Conservation (phyloP, 108 stramenopile species). For the Cyclotella distinguenda region DNA sequence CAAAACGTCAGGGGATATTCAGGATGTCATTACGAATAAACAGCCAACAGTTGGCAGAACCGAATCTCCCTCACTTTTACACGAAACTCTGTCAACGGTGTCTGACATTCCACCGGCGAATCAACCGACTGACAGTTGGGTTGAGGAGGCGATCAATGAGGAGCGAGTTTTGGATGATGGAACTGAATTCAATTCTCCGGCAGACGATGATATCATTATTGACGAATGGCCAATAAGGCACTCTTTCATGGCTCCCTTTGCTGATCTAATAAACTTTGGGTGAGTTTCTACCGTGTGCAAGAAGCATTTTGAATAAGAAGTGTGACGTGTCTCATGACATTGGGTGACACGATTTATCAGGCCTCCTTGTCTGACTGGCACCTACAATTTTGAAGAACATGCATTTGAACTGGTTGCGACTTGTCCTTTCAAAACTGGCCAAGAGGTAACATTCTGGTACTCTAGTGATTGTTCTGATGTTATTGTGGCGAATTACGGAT, state of each 20-base stretch:
- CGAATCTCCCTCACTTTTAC: conserved; percentile 20
- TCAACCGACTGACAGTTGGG: conserved; percentile 53
- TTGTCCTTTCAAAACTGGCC: conserved; percentile 66
- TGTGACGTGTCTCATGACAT: too few relatives aligned
- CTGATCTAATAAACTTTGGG: conserved; percentile 86
- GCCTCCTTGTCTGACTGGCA: conserved; percentile 78
- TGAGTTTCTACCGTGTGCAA: too few relatives aligned
- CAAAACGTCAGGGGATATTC: neutral
- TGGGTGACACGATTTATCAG: too few relatives aligned
- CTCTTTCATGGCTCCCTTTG: conserved; percentile 84
- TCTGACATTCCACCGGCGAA: conserved; percentile 47
- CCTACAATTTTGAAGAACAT: conserved; percentile 64
- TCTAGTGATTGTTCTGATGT: conserved; percentile 77
- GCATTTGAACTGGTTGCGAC: conserved; percentile 79
- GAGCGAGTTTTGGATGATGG: conserved; percentile 52
- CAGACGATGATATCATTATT: conserved; percentile 17
- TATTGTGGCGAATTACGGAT: conserved; percentile 80
- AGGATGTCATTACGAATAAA: neutral
- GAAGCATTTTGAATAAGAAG: too few relatives aligned
- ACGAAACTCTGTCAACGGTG: conserved; percentile 30
- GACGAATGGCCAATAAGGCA: conserved; percentile 27
- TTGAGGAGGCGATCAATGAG: conserved; percentile 50
- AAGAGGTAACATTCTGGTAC: conserved; percentile 88
- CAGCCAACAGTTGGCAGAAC: neutral
- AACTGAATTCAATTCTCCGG: neutral